These are phyloP conservation scores for Huntiella bhutanensis DNA, from an alignment of 2,329 filamentous ascomycete species.

Conservation along the genomic window DNA sequence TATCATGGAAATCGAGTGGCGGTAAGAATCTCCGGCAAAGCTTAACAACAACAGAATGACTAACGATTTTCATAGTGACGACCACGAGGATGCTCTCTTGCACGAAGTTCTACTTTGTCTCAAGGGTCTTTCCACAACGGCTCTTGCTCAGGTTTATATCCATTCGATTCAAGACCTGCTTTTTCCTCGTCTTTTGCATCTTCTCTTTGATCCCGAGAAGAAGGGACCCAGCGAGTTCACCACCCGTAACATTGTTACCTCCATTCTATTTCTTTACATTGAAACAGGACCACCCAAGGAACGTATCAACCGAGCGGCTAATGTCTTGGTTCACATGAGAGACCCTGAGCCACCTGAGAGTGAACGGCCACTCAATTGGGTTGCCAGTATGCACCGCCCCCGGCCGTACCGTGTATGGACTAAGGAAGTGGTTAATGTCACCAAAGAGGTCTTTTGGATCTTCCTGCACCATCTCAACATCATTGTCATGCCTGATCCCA, in stretches of 20 bases:
- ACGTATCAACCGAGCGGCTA: conserved; percentile 47
- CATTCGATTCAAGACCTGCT: conserved; percentile 60
- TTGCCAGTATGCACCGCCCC: conserved; percentile 70
- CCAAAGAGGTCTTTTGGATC: conserved; percentile 98
- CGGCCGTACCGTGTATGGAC: conserved; percentile 87
- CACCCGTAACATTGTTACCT: conserved; percentile 77
- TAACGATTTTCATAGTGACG: conserved; percentile 43
- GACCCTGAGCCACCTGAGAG: conserved; percentile 63
- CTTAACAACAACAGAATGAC: conserved; percentile 10
- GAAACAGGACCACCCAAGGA: conserved; percentile 43
- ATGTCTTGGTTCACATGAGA: conserved; percentile 60
- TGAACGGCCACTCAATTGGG: conserved; percentile 62
- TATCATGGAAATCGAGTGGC: conserved; percentile 94
- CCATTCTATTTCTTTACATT: conserved; percentile 75
- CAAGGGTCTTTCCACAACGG: conserved; percentile 86
- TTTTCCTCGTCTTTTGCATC: conserved; percentile 67
- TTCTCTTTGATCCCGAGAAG: conserved; percentile 95
- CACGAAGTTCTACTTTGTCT: conserved; percentile 85
- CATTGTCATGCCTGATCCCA: conserved; percentile 39
- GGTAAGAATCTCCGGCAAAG: conserved; percentile 31
- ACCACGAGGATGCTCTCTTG: conserved; percentile 82
- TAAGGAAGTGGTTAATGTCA: conserved; percentile 79
- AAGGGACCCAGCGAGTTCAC: conserved; percentile 95
- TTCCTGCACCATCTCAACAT: conserved; percentile 91
- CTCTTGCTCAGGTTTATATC: conserved; percentile 64